Conservation (phyloP, 805 yeast genomes). For the Ogataea allantospora region DNA sequence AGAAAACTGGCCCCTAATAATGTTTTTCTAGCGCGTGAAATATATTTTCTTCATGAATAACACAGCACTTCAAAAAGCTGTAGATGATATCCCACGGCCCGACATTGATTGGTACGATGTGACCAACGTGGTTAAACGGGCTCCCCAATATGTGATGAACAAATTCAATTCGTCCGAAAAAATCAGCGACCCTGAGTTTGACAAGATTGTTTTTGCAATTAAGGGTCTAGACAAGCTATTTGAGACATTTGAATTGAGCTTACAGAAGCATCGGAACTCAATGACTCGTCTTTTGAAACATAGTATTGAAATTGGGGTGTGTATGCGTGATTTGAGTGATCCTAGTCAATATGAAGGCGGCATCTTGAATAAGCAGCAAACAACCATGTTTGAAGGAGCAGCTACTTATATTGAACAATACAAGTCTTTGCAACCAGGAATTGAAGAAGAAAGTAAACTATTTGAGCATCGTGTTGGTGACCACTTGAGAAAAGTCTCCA, state of each 20-base stretch:
- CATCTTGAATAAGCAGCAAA: slow-evolving; percentile 11
- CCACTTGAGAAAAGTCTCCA: slow-evolving; percentile 14
- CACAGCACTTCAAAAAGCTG: slow-evolving; percentile 7
- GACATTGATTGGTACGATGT: slow-evolving; percentile 31
- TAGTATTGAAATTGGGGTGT: slow-evolving; percentile 14
- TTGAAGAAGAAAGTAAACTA: slow-evolving; percentile 16
- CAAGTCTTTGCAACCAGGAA: slow-evolving; percentile 15
- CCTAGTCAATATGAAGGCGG: slow-evolving; percentile 12
- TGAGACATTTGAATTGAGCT: slow-evolving; percentile 16
- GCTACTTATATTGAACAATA: slow-evolving; percentile 13
- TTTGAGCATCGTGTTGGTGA: slow-evolving; percentile 20
- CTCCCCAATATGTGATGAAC: slow-evolving; percentile 37
- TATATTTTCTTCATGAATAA: slow-evolving; percentile 3
- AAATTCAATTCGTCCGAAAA: slow-evolving; percentile 27
- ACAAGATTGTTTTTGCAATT: slow-evolving; percentile 19
- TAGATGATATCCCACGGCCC: slow-evolving; percentile 20
- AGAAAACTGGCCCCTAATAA: slow-evolving; percentile 4
- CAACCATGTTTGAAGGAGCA: slow-evolving; percentile 11
- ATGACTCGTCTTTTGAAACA: slow-evolving; percentile 16
- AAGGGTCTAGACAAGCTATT: slow-evolving; percentile 18
- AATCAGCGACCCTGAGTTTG: slow-evolving; percentile 41
- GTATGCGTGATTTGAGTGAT: slow-evolving; percentile 12
- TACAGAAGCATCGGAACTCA: slow-evolving; percentile 16
- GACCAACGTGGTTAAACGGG: slow-evolving; percentile 25
- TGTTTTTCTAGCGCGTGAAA: slow-evolving; percentile 6